Base-by-base conservation (phyloP, 192 early-diverging fungal genomes). In the Polychytrium aggregatum region DNA sequence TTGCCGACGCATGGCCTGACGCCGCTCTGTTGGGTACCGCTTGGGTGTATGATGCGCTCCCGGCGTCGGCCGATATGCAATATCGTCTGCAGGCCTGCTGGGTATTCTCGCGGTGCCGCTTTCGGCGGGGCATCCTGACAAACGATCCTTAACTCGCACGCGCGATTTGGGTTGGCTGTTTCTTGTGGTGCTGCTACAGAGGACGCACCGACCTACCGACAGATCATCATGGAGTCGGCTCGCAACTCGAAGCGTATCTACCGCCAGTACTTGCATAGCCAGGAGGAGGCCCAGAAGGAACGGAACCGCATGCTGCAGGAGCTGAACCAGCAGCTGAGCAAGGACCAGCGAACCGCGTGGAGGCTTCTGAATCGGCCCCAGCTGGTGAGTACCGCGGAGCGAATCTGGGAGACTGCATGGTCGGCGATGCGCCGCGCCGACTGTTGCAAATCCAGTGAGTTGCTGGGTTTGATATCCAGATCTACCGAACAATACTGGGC, bases 301-400 rank as follows among this genome's bases (percentile, higher is more conserved):
- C 27, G 37, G 41, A 50, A 30, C 17, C 0, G 39, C 30, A 30
- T 57, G 8, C 27, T 57, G 41, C 56, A 57, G 18, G 35, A 16
- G 4, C 27, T 57, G 48, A 57, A 57, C 38, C 48, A 57, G 21
- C 48, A 57, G 42, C 17, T 57, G 30, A 13, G n/a, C 11, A 17
- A 18, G 2, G 56, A 57, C 26, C 14, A 48, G n/a, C 28, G 35
- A 27, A 1, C 48, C 18, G 34, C 44, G 17, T 22, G 41, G 42
- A 51, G 27, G 36, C 43, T 57, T 13, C 45, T 57, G 42, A 35
- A 40, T 11, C 20, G 47, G 42, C 56, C 56, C 24, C 41, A 57
- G 34, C 25, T 44, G 48, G 48, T 50, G 36, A n/a, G n/a, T n/a
- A n/a, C n/a, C n/a, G n/a, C n/a, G n/a, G n/a, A n/a, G n/a, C n/a